Conservation (phyloP, 352 stramenopile species). For the Pythium myriotylum region DNA sequence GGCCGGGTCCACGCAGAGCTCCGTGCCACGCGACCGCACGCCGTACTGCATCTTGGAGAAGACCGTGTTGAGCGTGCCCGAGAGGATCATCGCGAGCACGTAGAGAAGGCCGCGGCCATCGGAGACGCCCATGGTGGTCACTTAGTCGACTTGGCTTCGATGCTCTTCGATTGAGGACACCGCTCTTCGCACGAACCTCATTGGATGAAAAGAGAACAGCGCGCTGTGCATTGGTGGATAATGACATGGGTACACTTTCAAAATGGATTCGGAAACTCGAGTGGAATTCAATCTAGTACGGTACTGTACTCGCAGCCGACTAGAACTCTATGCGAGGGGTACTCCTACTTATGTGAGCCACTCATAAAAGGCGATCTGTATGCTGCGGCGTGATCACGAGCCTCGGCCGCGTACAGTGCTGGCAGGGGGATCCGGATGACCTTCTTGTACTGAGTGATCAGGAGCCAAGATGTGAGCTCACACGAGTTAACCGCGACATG, state of each 20-base stretch:
- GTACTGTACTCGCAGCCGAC: no score
- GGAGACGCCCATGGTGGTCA: conserved; percentile 2
- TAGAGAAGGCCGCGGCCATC: conserved; percentile 41
- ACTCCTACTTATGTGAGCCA: conserved; percentile 62
- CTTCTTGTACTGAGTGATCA: conserved; percentile 71
- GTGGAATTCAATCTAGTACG: no score
- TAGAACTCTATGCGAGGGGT: no score
- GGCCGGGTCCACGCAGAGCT: conserved; percentile 50
- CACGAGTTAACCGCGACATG: no score
- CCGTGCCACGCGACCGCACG: conserved; percentile 54
- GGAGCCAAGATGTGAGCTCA: no score
- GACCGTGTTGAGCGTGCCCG: conserved; percentile 80
- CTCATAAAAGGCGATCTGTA: conserved; percentile 79
- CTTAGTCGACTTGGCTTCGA: neutral
- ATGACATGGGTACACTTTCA: conserved; percentile 8
- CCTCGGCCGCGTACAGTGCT: conserved; percentile 52
- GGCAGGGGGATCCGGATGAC: conserved; percentile 53
- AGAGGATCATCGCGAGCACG: conserved; percentile 68
- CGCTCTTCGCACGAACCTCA: neutral
- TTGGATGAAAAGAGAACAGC: neutral
- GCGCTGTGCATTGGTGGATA: neutral
- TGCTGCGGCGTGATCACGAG: conserved; percentile 33
- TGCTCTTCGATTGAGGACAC: neutral
- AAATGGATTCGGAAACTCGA: no score
- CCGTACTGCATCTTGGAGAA: conserved; percentile 86